These are phyloP conservation scores for Termitomyces sp. DNA, from an alignment of 768 basidiomycete species.

Conservation along the genomic window DNA sequence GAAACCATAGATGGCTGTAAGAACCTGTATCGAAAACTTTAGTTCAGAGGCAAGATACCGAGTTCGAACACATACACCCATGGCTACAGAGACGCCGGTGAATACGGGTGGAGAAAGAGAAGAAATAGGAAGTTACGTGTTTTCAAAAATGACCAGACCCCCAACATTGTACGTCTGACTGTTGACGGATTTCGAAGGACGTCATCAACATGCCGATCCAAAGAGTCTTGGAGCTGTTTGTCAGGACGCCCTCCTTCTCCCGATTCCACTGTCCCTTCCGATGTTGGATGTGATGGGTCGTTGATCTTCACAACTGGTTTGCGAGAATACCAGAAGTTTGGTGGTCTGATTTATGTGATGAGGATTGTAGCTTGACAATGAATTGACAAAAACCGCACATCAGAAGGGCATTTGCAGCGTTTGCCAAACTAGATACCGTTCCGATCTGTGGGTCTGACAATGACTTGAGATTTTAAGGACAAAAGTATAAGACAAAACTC, in stretches of 20 bases:
- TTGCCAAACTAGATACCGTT: slow-evolving; percentile 70
- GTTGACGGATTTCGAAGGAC: slow-evolving; percentile 61
- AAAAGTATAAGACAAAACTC: slow-evolving; percentile 8
- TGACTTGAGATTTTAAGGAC: neutral
- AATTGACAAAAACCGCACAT: slow-evolving; percentile 35
- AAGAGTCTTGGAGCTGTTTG: slow-evolving; percentile 35
- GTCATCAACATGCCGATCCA: slow-evolving; percentile 80
- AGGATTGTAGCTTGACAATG: neutral
- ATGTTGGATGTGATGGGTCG: slow-evolving; percentile 28
- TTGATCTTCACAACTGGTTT: slow-evolving; percentile 65
- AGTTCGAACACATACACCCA: slow-evolving; percentile 50
- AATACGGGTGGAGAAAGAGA: neutral
- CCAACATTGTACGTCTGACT: slow-evolving; percentile 54
- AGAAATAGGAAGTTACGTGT: slow-evolving; percentile 53
- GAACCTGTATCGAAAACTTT: slow-evolving; percentile 31
- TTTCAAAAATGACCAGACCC: slow-evolving; percentile 81
- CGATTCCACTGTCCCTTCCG: slow-evolving; percentile 26
- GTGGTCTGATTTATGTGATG: slow-evolving; percentile 44
- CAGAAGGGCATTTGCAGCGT: slow-evolving; percentile 76
- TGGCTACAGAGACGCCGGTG: slow-evolving; percentile 34
- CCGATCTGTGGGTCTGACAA: slow-evolving; percentile 66
- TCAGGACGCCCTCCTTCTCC: slow-evolving; percentile 19
- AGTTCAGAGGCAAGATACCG: neutral
- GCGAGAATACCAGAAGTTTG: slow-evolving; percentile 63
- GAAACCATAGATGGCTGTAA: slow-evolving; percentile 76